Evolutionary conservation across 257 asterid genomes (phyloP).

Genomic region (Misopates orontium): DNA sequence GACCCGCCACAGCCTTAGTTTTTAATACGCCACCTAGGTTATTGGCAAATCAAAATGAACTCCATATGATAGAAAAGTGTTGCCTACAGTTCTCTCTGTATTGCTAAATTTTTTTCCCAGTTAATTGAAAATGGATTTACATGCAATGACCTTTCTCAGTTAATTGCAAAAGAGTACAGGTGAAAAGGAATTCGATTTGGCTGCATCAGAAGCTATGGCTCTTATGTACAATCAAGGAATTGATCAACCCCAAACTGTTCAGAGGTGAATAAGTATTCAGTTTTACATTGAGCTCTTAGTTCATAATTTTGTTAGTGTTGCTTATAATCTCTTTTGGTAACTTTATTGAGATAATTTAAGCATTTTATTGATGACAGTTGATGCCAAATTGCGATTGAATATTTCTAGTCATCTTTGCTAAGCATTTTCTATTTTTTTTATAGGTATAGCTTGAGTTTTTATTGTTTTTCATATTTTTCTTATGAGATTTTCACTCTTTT

Average conservation of each 20-base stretch:
- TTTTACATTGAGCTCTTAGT: too few species aligned
- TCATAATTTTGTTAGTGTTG: too few species aligned
- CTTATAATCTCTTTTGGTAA: too few species aligned
- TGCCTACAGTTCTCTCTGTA: conserved; percentile 18
- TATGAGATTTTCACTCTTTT: too few species aligned
- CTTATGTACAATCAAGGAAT: conserved; percentile 19
- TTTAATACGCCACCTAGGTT: conserved; percentile 59
- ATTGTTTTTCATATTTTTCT: too few species aligned
- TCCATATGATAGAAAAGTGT: conserved; percentile 24
- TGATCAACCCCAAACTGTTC: conserved; percentile 15
- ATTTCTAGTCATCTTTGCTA: too few species aligned
- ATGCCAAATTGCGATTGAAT: too few species aligned
- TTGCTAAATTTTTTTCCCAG: conserved; percentile 19
- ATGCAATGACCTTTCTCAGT: conserved; percentile 26
- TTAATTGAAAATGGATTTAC: conserved; percentile 6
- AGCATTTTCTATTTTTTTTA: too few species aligned
- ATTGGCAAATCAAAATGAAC: conserved; percentile 21
- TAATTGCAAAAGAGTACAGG: conserved; percentile 27
- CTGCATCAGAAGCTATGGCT: conserved; percentile 26
- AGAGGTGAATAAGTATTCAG: conserved; percentile 24
- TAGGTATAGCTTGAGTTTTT: too few species aligned
- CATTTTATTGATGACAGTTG: too few species aligned
- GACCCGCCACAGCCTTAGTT: too few species aligned
- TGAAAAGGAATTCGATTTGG: conserved; percentile 15
- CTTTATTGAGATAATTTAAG: too few species aligned